These are phyloP conservation scores for Lathyrus tuberosus DNA, from an alignment of 306 rosid genomes.

Conservation along the genomic window DNA sequence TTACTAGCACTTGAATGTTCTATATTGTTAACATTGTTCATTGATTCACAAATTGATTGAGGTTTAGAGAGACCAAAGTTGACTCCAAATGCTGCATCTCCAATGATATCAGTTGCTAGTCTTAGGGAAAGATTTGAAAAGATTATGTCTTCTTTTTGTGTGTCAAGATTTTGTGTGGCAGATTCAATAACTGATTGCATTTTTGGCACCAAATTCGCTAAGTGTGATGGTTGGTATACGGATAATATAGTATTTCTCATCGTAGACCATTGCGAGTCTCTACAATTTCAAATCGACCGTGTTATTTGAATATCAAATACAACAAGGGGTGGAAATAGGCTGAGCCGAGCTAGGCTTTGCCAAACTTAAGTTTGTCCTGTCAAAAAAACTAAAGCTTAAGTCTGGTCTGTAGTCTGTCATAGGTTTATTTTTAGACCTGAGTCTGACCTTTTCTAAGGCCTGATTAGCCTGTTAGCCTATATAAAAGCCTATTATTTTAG, in stretches of 20 bases:
- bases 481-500: no score
- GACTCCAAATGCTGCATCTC: conserved; percentile 97
- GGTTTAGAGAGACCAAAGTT: conserved; percentile 75
- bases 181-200: conserved; percentile 80
- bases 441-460: no score
- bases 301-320: neutral
- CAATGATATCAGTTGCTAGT: conserved; percentile 82
- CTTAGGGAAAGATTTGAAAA: conserved; percentile 80
- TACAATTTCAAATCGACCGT: neutral
- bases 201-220: conserved; percentile 73
- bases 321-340: no score
- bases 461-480: no score
- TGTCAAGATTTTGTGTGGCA: conserved; percentile 67
- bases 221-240: conserved; percentile 82
- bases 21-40: conserved; percentile 17
- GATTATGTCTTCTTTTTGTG: conserved; percentile 54
- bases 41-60: conserved; percentile 46
- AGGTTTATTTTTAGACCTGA: no score
- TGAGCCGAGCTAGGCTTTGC: no score
- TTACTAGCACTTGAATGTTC: neutral
- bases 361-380: no score
- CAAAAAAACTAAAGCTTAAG: no score
- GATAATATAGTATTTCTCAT: conserved; percentile 87
- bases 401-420: no score
- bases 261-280: conserved; percentile 73